Percentiles rank a stretch among this genome's conserved stretches.
phyloP scores from a whole-genome alignment of 345 rosid genomes.

The Hypericum androsaemum region DNA sequence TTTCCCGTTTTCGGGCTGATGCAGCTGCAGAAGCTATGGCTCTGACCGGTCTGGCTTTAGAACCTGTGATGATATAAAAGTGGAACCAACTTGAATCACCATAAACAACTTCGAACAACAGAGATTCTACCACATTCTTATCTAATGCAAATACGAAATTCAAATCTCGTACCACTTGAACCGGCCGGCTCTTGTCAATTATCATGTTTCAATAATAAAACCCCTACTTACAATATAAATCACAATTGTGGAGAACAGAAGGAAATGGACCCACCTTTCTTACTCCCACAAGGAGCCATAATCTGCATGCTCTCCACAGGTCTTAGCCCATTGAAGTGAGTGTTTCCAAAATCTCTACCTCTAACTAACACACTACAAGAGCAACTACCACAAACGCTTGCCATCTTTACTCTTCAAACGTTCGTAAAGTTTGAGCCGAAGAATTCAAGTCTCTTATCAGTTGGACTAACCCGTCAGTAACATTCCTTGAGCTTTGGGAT shows the following conservation, averaged over 20 bases:
- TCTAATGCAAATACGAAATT: too few species aligned
- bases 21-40: constrained; percentile 39
- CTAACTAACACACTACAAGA: constrained; percentile 22
- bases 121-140: too few species aligned
- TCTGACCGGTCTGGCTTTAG: constrained; percentile 29
- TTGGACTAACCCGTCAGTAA: too few species aligned
- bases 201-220: too few species aligned
- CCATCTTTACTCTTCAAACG: too few species aligned
- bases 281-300: constrained; percentile 12
- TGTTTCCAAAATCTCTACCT: constrained; percentile 19
- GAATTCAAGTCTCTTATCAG: too few species aligned
- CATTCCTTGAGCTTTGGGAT: constrained; percentile 28
- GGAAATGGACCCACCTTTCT: constrained; percentile 14
- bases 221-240: too few species aligned
- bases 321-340: constrained; percentile 35
- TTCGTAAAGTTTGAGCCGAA: background rate
- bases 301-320: constrained; percentile 17
- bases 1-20: constrained; percentile 46
- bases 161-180: background rate
- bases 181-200: too few species aligned
- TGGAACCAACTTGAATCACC: constrained; percentile 1
- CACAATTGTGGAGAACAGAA: constrained; percentile 17
- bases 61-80: constrained; percentile 20
- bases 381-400: constrained; percentile 27
- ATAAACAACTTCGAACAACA: too few species aligned